A percentile compares a stretch with the other conserved stretches of the same genome.
These are phyloP conservation scores for Neofusicoccum sp. DNA, from an alignment of 2,329 filamentous ascomycete species.

Conservation along the genomic window DNA sequence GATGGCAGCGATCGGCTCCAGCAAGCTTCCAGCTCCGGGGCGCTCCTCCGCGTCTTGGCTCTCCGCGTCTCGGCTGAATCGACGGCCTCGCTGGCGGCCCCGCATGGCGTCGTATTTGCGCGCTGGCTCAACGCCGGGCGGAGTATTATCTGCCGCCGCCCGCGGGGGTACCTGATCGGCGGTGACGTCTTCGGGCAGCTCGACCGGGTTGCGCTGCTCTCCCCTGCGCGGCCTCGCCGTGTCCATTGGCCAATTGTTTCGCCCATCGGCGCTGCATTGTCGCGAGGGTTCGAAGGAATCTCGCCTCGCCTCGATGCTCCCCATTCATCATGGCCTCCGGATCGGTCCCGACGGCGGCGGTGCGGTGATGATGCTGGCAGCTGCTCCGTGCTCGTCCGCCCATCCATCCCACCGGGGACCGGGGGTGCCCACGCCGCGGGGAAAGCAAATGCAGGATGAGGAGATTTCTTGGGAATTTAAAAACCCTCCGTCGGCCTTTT, in stretches of 20 bases:
- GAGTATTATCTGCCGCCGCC: constrained; percentile 7
- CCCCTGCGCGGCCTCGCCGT: neutral
- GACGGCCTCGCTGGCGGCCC: neutral
- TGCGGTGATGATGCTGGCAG: too few species aligned
- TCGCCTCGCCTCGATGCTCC: neutral
- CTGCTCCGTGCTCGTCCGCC: too few species aligned
- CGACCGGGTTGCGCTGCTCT: neutral
- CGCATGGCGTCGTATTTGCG: constrained; percentile 4
- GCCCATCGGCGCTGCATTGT: constrained; percentile 3
- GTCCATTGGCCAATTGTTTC: constrained; percentile 11
- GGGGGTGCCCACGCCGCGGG: too few species aligned
- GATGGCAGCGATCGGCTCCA: constrained; percentile 12
- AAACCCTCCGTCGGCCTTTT: too few species aligned
- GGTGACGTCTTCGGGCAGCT: neutral
- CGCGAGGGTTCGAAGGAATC: neutral
- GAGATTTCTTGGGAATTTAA: too few species aligned
- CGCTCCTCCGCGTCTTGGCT: neutral
- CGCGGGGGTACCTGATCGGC: constrained; percentile 1
- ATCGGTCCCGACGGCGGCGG: neutral
- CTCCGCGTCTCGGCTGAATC: neutral
- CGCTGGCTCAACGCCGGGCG: neutral
- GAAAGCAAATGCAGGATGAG: too few species aligned
- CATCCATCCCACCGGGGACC: too few species aligned
- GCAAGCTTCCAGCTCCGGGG: constrained; percentile 4
- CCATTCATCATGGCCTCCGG: too few species aligned